Evolutionary conservation across 208 protist species (phyloP).

Genomic region (Novymonas esmeraldas): DNA sequence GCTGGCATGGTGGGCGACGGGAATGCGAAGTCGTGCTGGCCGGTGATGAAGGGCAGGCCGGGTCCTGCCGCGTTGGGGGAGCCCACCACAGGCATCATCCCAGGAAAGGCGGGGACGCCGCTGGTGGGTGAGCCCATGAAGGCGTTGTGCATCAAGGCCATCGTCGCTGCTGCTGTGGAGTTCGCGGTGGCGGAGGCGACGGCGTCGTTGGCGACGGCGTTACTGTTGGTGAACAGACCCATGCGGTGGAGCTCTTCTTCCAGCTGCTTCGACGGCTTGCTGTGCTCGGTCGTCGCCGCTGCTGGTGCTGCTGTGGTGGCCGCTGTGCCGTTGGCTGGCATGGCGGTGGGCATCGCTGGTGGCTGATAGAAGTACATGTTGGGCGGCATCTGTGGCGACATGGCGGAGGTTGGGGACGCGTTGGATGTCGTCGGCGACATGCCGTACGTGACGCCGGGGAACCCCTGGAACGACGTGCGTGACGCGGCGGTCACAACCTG

Average conservation of each 20-base stretch:
- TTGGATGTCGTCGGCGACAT: constrained; percentile 10
- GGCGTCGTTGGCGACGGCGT: constrained; percentile 16
- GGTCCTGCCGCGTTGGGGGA: constrained; percentile 13
- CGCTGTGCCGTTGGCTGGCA: constrained; percentile 10
- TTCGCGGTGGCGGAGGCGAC: constrained; percentile 11
- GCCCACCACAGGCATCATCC: constrained; percentile 17
- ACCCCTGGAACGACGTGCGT: constrained; percentile 15
- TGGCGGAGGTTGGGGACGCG: constrained; percentile 8
- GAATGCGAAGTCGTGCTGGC: constrained; percentile 15
- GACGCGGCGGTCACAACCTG: constrained; percentile 18
- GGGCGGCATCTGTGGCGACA: constrained; percentile 22
- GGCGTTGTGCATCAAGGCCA: constrained; percentile 31
- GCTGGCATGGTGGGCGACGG: constrained; percentile 13
- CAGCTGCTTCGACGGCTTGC: constrained; percentile 29
- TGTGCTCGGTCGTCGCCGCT: neutral
- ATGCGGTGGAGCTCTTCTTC: constrained; percentile 44
- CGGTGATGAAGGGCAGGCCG: constrained; percentile 23
- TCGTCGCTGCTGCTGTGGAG: constrained; percentile 11
- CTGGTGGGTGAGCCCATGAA: constrained; percentile 26
- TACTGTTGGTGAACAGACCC: constrained; percentile 23
- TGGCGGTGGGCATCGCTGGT: constrained; percentile 10
- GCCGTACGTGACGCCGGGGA: constrained; percentile 24
- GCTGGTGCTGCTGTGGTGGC: too few relatives aligned
- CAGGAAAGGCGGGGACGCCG: constrained; percentile 15
- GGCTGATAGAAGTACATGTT: constrained; percentile 28